These are phyloP conservation scores for Oryza meyeriana DNA, from an alignment of 176 grass and related monocot genomes.

Conservation along the genomic window DNA sequence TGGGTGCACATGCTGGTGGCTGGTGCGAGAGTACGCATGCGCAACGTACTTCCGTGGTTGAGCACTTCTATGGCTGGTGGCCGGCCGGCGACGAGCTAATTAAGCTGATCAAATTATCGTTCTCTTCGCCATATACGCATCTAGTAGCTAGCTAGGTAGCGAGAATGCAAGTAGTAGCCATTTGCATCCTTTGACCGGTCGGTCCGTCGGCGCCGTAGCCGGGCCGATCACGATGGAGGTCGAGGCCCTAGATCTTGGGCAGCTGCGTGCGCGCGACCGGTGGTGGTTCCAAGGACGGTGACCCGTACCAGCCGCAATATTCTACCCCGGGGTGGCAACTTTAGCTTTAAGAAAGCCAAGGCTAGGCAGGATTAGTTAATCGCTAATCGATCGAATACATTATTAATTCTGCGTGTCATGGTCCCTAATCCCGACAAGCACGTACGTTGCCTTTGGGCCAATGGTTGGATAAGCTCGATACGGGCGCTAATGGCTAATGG, in stretches of 20 bases:
- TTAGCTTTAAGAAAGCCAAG: constrained; percentile 78
- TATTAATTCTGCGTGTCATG: constrained; percentile 52
- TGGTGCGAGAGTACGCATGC: no score
- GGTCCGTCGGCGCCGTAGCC: constrained; percentile 23
- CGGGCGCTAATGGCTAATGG: constrained; percentile 40
- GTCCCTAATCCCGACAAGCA: constrained; percentile 78
- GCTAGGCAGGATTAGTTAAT: constrained; percentile 31
- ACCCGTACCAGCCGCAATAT: constrained; percentile 56
- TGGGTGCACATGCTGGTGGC: no score
- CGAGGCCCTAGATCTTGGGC: constrained; percentile 49
- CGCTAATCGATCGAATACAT: constrained; percentile 44
- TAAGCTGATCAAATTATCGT: not conserved
- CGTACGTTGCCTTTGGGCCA: constrained; percentile 64
- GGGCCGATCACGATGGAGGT: constrained; percentile 37
- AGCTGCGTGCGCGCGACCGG: constrained; percentile 26
- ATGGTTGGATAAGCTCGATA: constrained; percentile 53
- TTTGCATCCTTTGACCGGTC: constrained; percentile 26
- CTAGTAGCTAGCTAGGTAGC: not conserved
- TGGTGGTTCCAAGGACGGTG: constrained; percentile 62
- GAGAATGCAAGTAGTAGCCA: not conserved
- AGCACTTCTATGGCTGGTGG: no score
- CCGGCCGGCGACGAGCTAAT: no score
- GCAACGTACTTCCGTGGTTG: no score
- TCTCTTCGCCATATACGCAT: not conserved
- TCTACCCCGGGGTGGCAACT: constrained; percentile 49